A percentile compares a stretch with the other conserved stretches of the same genome.
phyloP scores from a whole-genome alignment of 106 monocot genomes.

The Dactylorhiza incarnata region DNA sequence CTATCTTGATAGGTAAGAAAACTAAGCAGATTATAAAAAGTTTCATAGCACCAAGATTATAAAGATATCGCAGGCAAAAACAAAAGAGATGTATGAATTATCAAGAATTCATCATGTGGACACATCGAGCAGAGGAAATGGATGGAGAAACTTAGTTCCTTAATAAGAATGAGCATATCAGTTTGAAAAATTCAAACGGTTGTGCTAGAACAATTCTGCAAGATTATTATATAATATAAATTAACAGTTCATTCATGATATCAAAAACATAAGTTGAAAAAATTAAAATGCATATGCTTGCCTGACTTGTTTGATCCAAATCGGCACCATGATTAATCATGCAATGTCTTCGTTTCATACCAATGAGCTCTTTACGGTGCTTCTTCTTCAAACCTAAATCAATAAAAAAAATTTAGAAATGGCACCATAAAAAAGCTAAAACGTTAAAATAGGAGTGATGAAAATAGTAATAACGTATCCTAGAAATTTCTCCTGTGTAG shows the following conservation, averaged over 20 bases:
- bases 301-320: constrained; percentile 87
- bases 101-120: no score
- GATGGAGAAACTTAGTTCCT: background rate
- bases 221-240: background rate
- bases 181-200: background rate
- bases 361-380: constrained; percentile 74
- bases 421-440: background rate
- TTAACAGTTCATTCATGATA: background rate
- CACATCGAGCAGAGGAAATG: background rate
- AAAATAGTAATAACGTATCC: background rate
- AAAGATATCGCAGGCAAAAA: no score
- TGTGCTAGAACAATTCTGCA: background rate
- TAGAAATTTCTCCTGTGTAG: no score
- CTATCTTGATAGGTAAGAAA: no score
- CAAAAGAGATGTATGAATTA: no score
- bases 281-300: constrained; percentile 11
- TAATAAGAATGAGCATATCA: background rate
- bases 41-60: no score
- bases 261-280: background rate
- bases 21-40: no score
- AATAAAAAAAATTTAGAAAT: constrained; percentile 2
- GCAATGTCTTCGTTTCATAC: constrained; percentile 67
- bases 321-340: constrained; percentile 90
- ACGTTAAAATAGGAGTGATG: no score
- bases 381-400: constrained; percentile 81